Percentiles rank a stretch among this genome's conserved stretches.
These are phyloP conservation scores for Vitis hybrid DNA, from an alignment of 177 flowering plant species.

Conservation along the genomic window DNA sequence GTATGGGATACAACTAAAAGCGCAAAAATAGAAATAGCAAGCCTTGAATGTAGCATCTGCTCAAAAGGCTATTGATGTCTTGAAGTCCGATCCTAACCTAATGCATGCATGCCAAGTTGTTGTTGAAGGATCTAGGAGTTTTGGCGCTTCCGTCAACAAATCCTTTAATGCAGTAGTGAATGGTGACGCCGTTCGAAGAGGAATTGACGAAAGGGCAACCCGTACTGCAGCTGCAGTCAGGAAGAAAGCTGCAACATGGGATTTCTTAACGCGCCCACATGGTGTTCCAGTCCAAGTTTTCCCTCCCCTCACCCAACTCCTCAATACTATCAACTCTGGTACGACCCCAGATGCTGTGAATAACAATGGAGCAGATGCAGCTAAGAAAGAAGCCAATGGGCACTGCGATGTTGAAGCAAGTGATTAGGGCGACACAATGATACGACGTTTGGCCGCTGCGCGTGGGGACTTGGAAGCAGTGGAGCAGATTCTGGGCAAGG, in stretches of 20 bases:
- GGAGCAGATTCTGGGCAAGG: no score
- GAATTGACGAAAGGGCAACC: constrained; percentile 85
- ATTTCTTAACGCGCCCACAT: constrained; percentile 63
- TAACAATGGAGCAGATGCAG: constrained; percentile 24
- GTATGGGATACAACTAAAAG: constrained; percentile 83
- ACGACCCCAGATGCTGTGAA: constrained; percentile 34
- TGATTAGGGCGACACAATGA: no score
- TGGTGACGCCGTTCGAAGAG: constrained; percentile 67
- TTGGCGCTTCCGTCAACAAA: constrained; percentile 43
- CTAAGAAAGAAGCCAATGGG: constrained; percentile 35
- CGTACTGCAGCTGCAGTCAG: constrained; percentile 82
- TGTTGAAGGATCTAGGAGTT: constrained; percentile 54
- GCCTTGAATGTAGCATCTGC: constrained; percentile 39
- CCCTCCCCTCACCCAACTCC: constrained; percentile 68
- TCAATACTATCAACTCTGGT: constrained; percentile 70
- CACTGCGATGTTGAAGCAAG: no score
- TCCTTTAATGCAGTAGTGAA: constrained; percentile 49
- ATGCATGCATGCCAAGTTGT: constrained; percentile 82
- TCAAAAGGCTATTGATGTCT: constrained; percentile 47
- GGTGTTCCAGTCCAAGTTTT: constrained; percentile 70
- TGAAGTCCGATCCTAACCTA: constrained; percentile 82
- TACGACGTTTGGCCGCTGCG: no score
- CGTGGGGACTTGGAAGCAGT: no score
- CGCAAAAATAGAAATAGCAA: constrained; percentile 93
- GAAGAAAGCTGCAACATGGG: constrained; percentile 87